Conservation (phyloP, 1,139 yeast genomes). For the Nematodospora anomalae region DNA sequence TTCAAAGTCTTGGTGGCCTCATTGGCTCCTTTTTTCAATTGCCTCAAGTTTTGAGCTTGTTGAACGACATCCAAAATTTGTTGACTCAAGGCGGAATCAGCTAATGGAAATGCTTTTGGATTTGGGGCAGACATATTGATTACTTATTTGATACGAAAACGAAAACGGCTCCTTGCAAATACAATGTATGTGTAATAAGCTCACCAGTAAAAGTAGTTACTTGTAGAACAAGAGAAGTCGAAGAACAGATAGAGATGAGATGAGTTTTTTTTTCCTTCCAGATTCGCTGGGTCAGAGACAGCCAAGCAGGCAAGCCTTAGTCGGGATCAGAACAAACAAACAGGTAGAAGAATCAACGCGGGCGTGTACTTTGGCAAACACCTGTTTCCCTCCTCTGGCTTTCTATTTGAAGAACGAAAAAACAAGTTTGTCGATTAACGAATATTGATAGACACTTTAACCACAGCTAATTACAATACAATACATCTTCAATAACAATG, state of each 20-base stretch:
- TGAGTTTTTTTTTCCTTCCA: conserved; percentile 1
- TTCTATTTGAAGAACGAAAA: too few species aligned
- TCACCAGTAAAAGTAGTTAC: conserved; percentile 36
- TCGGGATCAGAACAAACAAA: too few species aligned
- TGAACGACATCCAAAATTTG: conserved; percentile 97
- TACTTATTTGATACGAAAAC: not conserved
- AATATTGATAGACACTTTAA: too few species aligned
- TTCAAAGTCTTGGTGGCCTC: conserved; percentile 99
- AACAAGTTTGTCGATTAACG: conserved; percentile 7
- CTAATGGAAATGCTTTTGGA: conserved; percentile 98
- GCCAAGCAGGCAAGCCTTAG: too few species aligned
- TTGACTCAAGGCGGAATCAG: conserved; percentile 92
- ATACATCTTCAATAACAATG: conserved; percentile 25
- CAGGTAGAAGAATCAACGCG: not conserved
- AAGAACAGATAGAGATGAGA: conserved; percentile 6
- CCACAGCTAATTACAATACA: not conserved
- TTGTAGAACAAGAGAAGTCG: conserved; percentile 2
- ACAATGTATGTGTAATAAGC: conserved; percentile 24
- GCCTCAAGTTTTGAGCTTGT: conserved; percentile 97
- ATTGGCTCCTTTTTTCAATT: conserved; percentile 98
- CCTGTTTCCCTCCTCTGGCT: too few species aligned
- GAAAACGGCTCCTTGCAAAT: conserved; percentile 63
- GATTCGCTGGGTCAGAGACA: too few species aligned
- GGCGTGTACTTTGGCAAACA: conserved; percentile 2
- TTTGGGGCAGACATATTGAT: conserved; percentile 67